Evolutionary conservation across 129 eudicot genomes (phyloP).

Genomic region (Artemisia annua): DNA sequence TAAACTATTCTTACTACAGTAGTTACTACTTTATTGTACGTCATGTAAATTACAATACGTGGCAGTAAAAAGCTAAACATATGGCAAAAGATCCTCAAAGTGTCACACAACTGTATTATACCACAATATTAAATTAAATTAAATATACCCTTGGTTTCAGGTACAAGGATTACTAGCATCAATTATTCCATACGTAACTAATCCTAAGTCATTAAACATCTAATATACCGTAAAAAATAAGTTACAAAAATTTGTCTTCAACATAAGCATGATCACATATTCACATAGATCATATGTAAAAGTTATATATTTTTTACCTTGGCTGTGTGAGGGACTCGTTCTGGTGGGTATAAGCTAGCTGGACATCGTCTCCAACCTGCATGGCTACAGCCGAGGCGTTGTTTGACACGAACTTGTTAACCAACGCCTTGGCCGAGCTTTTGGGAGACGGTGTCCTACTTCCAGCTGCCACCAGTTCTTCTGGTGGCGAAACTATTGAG

Average conservation of each 20-base stretch:
- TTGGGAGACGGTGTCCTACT: constrained; percentile 98
- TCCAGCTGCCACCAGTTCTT: constrained; percentile 97
- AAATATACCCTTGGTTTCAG: constrained; percentile 5
- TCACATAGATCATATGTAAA: no score
- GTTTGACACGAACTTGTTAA: constrained; percentile 54
- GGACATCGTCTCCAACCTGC: constrained; percentile 73
- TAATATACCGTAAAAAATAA: not conserved
- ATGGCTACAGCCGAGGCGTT: constrained; percentile 73
- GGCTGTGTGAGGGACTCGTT: constrained; percentile 69
- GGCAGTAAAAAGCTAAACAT: not conserved
- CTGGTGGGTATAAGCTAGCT: constrained; percentile 75
- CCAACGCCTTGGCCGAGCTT: constrained; percentile 60
- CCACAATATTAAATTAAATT: not conserved
- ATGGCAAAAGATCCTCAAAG: not conserved
- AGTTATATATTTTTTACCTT: constrained; percentile 45
- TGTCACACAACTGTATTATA: not conserved
- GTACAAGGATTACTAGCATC: not conserved
- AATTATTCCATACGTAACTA: not conserved
- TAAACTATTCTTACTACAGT: not conserved
- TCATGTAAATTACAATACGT: not conserved
- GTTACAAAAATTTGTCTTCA: not conserved
- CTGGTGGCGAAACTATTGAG: constrained; percentile 88
- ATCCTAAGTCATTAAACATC: not conserved
- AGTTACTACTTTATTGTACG: not conserved
- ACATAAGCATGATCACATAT: no score